Evolutionary conservation across 495 filamentous ascomycete genomes (phyloP).

Genomic region (Amphirosellinia nigrospora): DNA sequence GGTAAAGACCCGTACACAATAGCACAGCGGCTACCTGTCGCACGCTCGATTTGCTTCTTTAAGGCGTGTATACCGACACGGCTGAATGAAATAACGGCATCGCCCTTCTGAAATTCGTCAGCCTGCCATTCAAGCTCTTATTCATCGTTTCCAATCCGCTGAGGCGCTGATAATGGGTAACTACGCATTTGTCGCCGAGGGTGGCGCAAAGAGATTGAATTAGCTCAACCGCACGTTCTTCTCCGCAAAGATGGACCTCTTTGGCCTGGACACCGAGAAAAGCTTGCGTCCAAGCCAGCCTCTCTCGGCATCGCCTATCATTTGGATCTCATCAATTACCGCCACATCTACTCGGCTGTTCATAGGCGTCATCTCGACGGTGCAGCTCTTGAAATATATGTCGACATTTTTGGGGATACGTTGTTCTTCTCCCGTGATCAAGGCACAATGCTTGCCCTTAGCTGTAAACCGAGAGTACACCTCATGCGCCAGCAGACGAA

Average conservation of each 20-base stretch:
- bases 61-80: constrained; percentile 80
- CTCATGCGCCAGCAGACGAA: constrained; percentile 92
- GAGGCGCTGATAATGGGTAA: constrained; percentile 82
- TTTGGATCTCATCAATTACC: constrained; percentile 98
- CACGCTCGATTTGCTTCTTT: constrained; percentile 76
- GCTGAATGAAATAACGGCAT: constrained; percentile 87
- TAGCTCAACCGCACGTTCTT: constrained; percentile 79
- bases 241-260: constrained; percentile 94
- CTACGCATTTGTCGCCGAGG: constrained; percentile 80
- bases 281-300: constrained; percentile 98
- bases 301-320: constrained; percentile 80
- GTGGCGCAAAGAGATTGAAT: constrained; percentile 79
- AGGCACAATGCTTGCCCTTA: constrained; percentile 72
- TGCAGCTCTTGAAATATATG: constrained; percentile 75
- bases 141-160: constrained; percentile 73
- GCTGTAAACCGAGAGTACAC: constrained; percentile 82
- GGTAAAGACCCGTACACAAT: constrained; percentile 93
- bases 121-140: constrained; percentile 64
- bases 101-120: constrained; percentile 81
- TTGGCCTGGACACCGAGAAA: constrained; percentile 82
- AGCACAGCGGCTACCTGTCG: constrained; percentile 79
- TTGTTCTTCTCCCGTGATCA: constrained; percentile 92
- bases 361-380: constrained; percentile 93
- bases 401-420: constrained; percentile 58
- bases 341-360: constrained; percentile 78